phyloP scores from a whole-genome alignment of 176 grass and related monocot species.

The Cenchrus americanus region DNA sequence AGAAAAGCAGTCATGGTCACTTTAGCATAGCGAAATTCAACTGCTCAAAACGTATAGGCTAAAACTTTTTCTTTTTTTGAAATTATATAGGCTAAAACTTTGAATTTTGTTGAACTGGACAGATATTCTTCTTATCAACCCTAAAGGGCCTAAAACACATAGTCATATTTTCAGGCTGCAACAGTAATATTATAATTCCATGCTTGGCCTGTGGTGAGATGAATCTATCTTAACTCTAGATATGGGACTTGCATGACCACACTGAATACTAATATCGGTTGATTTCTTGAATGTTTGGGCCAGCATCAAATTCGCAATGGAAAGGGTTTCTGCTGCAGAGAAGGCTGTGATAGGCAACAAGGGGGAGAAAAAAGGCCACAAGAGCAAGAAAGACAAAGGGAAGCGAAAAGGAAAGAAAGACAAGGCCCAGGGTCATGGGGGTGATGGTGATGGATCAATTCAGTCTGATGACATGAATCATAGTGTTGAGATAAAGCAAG shows the following conservation, averaged over 20 bases:
- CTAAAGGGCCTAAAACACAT: neutral
- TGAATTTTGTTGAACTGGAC: too few species aligned
- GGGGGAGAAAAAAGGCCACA: neutral
- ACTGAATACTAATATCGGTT: neutral
- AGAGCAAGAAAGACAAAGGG: slow-evolving; percentile 9
- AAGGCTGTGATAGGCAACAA: neutral
- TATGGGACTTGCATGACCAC: neutral
- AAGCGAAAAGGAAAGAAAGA: neutral
- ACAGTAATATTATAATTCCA: neutral
- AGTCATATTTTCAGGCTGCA: neutral
- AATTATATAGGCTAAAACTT: too few species aligned
- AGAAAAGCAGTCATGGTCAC: too few species aligned
- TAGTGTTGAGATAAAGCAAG: neutral
- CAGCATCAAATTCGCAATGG: neutral
- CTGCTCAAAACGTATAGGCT: too few species aligned
- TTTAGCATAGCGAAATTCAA: too few species aligned
- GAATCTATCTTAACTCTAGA: neutral
- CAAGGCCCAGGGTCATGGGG: neutral
- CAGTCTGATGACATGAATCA: neutral
- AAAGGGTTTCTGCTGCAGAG: neutral
- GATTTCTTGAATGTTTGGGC: neutral
- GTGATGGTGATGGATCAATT: neutral
- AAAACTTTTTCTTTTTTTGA: too few species aligned
- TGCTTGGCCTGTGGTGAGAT: neutral
- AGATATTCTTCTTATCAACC: neutral